These are phyloP conservation scores for Boletus reticuloceps DNA, from an alignment of 768 basidiomycete species.

Conservation along the genomic window DNA sequence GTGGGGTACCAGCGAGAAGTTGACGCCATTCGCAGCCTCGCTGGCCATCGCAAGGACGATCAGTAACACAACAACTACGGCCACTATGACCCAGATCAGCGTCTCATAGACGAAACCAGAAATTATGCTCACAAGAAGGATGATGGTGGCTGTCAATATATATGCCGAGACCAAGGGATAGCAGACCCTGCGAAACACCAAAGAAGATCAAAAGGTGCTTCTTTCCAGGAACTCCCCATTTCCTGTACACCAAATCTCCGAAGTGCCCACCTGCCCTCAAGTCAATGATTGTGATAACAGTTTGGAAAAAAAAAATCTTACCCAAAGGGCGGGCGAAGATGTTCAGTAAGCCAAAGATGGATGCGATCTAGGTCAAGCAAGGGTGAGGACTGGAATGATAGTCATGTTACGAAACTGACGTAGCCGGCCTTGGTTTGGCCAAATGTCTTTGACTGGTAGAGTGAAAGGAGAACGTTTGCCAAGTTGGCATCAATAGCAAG, in stretches of 20 bases:
- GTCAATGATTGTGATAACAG: background rate
- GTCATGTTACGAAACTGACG: background rate
- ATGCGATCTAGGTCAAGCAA: background rate
- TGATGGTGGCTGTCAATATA: constrained; percentile 33
- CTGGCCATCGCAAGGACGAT: background rate
- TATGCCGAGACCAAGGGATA: constrained; percentile 32
- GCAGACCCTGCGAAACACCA: background rate
- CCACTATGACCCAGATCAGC: background rate
- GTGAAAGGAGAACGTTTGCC: constrained; percentile 1
- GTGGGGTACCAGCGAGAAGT: constrained; percentile 4
- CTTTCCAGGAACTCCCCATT: constrained; percentile 6
- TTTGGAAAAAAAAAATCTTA: background rate
- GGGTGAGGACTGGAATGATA: background rate
- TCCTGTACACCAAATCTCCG: constrained; percentile 4
- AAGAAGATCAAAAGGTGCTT: constrained; percentile 3
- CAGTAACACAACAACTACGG: background rate
- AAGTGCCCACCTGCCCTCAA: background rate
- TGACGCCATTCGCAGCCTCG: constrained; percentile 3
- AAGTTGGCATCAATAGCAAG: constrained; percentile 4
- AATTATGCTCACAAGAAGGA: constrained; percentile 17
- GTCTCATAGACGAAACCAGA: background rate
- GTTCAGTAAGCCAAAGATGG: constrained; percentile 2
- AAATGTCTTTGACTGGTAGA: constrained; percentile 1
- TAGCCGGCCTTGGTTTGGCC: constrained; percentile 6
- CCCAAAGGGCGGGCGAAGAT: constrained; percentile 1